Evolutionary conservation across 108 stramenopile species (phyloP).

Genomic region (Nannochloropsis gaditana): DNA sequence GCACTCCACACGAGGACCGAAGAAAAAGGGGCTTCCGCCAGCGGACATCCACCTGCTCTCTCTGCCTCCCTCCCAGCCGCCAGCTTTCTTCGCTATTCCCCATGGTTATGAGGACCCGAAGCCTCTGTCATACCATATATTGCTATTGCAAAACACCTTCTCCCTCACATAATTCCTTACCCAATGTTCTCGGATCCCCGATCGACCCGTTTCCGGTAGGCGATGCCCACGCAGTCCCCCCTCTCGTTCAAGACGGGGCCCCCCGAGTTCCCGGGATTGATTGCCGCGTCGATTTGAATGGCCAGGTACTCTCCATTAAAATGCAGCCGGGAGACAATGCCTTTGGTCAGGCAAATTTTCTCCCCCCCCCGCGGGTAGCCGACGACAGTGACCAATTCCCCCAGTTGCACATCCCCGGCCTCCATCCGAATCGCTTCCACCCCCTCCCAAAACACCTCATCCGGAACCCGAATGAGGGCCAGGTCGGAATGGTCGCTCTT

Average conservation of each 20-base stretch:
- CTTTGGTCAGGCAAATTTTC: constrained; percentile 59
- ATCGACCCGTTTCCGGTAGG: constrained; percentile 52
- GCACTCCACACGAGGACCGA: no score
- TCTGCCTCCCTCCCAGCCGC: no score
- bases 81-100: no score
- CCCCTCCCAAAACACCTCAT: constrained; percentile 46
- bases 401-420: constrained; percentile 52
- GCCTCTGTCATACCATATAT: no score
- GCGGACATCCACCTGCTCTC: no score
- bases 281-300: constrained; percentile 69
- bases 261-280: constrained; percentile 63
- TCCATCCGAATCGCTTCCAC: constrained; percentile 33
- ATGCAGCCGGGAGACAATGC: constrained; percentile 62
- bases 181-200: constrained; percentile 60
- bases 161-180: neutral
- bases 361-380: constrained; percentile 66
- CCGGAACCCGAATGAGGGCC: constrained; percentile 44
- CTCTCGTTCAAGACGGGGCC: constrained; percentile 63
- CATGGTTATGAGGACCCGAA: no score
- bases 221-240: constrained; percentile 61
- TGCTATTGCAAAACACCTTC: no score
- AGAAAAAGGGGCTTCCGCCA: no score
- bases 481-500: constrained; percentile 53
- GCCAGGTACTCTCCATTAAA: constrained; percentile 51
- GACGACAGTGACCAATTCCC: constrained; percentile 62